Evolutionary conservation across 768 basidiomycete species (phyloP), one percentile per base, ranked within the genome.

Genomic region (Crucibulum laeve): DNA sequence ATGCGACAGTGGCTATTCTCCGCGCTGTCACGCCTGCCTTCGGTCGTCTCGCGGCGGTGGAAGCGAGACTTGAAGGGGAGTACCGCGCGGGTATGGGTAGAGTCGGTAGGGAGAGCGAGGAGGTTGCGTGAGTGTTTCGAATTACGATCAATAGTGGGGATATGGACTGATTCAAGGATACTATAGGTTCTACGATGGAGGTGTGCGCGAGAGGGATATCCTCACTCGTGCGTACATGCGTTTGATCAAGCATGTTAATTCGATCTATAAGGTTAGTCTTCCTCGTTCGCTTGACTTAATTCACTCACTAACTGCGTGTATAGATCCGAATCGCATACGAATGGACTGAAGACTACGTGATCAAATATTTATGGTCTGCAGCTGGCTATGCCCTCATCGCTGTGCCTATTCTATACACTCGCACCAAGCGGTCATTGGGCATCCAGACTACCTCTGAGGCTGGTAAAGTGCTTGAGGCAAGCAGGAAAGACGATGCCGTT

Each of bases 321-420:
- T 47, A 90, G 87, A 89, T 91, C 41, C 84, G 91, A 13, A 90
- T 94, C 37, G 86, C 86, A 1, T 94, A 91, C 55, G 90, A 83
- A 65, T 96, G 89, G 93, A 96, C 90, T 0, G 94, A 96, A 58
- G 94, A 96, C 67, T 93, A 91, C 52, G 87, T 96, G 15, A 92
- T 96, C 72, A 96, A 96, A 62, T 97, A 96, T 60, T 67, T 90
- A 6, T 96, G 92, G 94, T 91, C 88, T 7, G 93, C 93, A 1
- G 84, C 82, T 3, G 95, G 95, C 0, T 98, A 97, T 61, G 77
- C 75, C 3, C 74, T 97, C 17, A 97, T 98, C 56, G 89, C 92
- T 5, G 84, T 97, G 1, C 95, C 94, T 0, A 74, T 95, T 15
- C 68, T 95, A 28, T 81, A 88, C 54, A 87, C 84, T 0, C 71